Evolutionary conservation across 371 early-diverging fungal species (phyloP), one percentile per base, ranked within the genome.

Genomic region (Circinella umbellata): DNA sequence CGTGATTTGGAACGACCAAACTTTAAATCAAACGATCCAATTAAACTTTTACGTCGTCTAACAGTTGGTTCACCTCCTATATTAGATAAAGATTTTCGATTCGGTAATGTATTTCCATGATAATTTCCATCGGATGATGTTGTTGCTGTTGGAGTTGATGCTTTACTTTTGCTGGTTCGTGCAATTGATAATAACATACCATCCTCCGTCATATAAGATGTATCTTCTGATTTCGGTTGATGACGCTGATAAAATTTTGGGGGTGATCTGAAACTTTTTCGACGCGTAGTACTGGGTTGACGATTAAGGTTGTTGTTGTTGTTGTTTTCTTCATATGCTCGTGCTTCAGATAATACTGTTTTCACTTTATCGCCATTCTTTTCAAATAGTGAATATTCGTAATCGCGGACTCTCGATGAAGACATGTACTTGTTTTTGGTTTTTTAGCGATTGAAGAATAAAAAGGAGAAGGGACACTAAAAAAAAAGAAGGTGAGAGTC

Each of bases 1-100:
- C 57, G 57, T 34, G 57, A 57, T 34, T 57, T 57, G 7, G 57
- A 57, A 34, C 57, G 20, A 1, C 57, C 57, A 10, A 57, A n/a
- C 34, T 57, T 57, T 14, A 34, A 27, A 13, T 57, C 57, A 34
- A 57, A 57, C 27, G 57, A 57, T 34, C 57, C 57, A 18, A 57
- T 57, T n/a, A 57, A 57, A n/a, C 57, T 57, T n/a, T 57, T 57
- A n/a, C 57, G 57, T 18, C 57, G 57, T 18, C 57, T 11, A 6
- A 57, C 57, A 27, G n/a, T n/a, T 7, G 35, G 11, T 51, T 51
- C 51, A 5, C 51, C 51, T 13, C 5, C 15, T 1, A 17, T 0
- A 14, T 14, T n/a, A 15, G 51, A 17, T 51, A 42, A 11, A 42
- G 51, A 51, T 51, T 51, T 51, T 51, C 15, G 51, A 51, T 8